Base-by-base conservation (phyloP, 2,329 filamentous ascomycete genomes). In the Didymella arachidicola region DNA sequence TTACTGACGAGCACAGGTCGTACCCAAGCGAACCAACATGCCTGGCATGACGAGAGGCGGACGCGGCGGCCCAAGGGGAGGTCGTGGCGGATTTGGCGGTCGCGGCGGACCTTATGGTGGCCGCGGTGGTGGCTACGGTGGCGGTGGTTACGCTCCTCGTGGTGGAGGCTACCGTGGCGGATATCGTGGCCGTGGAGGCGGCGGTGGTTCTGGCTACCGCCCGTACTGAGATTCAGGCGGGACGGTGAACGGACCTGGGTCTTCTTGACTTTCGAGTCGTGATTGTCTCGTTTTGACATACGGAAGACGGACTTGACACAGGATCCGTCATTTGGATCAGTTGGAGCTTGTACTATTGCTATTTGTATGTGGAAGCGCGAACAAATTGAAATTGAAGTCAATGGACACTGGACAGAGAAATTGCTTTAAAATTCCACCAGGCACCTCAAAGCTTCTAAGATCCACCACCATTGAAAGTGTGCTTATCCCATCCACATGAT, bases 1-100 rank as follows among this genome's bases (percentile, higher is more conserved):
- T 41, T 41, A 22, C 58, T 68, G 26, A 69, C 41, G 1, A 25
- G 7, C 0, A 7, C 60, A 92, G 89, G 89, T 92, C 57, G 87
- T 89, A 22, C 94, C 95, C 32, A 99, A 99, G 83, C 90, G 95
- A 62, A 99, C 95, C 69, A 99, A 99, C 76, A 83, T 99, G 52
- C 95, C 95, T 1, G 95, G 95, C 60, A 94, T 99, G 92, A 90
- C 86, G 39, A 88, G 94, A 64, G 92, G 93, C 56, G 84, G 91
- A 50, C 87, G 88, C 34, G 83, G 85, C 27, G 79, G 74, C 55
- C 83, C 87, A 67, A 83, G 88, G 69, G 75, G 79, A 47, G 81
- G 81, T 42, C 81, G 78, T 65, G 78, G 80, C 48, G 62, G 62
- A 61, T 74, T 66, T 32, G 73, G 77, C 39, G 73, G 74, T 53